A percentile compares a stretch with the other conserved stretches of the same genome.
phyloP scores from a whole-genome alignment of 75 land plant genomes.

The Chamaecyparis obtusa region DNA sequence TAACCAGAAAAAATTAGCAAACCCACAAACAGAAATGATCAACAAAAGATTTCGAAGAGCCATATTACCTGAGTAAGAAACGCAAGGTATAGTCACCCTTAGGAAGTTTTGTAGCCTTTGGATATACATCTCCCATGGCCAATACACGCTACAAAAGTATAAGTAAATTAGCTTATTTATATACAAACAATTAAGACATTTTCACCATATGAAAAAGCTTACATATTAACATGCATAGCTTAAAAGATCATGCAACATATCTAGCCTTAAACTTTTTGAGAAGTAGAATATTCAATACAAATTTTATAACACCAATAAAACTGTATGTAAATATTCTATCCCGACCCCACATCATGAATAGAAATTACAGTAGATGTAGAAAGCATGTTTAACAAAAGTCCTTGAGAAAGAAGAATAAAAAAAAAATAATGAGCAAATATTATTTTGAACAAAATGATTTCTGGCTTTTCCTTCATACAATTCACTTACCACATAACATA shows the following conservation, averaged over 20 bases:
- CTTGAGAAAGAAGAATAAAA: background rate
- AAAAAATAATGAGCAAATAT: background rate
- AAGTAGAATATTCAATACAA: background rate
- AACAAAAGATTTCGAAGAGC: background rate
- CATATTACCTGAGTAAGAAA: constrained; percentile 64
- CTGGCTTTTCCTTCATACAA: background rate
- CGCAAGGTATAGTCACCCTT: constrained; percentile 87
- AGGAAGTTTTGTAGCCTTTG: constrained; percentile 67
- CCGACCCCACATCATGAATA: background rate
- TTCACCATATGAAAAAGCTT: background rate
- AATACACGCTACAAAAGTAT: constrained; percentile 57
- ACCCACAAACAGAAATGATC: background rate
- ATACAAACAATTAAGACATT: background rate
- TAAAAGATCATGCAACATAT: background rate
- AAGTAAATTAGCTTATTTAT: background rate
- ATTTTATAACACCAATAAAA: background rate
- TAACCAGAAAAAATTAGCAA: background rate
- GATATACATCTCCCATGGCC: constrained; percentile 89
- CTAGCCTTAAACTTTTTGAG: background rate
- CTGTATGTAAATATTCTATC: background rate
- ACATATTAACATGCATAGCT: background rate
- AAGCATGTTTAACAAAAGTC: background rate
- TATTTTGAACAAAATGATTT: background rate
- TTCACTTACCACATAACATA: background rate
- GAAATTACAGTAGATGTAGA: background rate